Evolutionary conservation across 306 rosid species (phyloP).

Genomic region (Phaseolus lunatus): DNA sequence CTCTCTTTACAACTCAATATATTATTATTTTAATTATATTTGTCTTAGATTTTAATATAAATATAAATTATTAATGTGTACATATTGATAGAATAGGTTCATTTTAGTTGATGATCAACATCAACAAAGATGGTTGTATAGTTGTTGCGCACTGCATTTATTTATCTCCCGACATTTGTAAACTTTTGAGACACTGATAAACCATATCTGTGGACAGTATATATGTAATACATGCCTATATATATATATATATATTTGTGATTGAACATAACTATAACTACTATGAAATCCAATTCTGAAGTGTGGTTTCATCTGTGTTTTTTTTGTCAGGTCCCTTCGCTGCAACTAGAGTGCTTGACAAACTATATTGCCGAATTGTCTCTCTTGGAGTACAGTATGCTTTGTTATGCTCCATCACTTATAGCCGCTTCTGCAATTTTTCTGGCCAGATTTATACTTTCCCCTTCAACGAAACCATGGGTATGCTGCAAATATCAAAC

Average conservation of each 20-base stretch:
- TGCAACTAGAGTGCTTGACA: constrained; percentile 90
- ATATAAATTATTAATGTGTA: too few relatives aligned
- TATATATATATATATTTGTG: not conserved
- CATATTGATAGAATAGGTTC: too few relatives aligned
- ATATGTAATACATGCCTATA: too few relatives aligned
- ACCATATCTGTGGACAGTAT: too few relatives aligned
- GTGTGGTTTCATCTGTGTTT: not conserved
- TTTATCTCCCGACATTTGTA: too few relatives aligned
- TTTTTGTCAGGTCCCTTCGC: constrained; percentile 54
- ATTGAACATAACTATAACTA: not conserved
- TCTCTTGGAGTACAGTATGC: constrained; percentile 88
- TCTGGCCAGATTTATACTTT: constrained; percentile 73
- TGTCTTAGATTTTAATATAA: too few relatives aligned
- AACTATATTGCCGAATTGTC: constrained; percentile 87
- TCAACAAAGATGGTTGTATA: not conserved
- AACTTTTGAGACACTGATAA: too few relatives aligned
- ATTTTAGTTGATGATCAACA: not conserved
- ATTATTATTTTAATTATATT: too few relatives aligned
- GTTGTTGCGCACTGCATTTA: not conserved
- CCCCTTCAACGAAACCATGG: constrained; percentile 86
- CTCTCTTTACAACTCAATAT: too few relatives aligned
- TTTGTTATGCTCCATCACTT: constrained; percentile 80
- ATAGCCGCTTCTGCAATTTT: constrained; percentile 90
- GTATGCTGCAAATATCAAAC: constrained; percentile 49
- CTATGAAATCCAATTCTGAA: constrained; percentile 9